Evolutionary conservation across 2,329 filamentous ascomycete species (phyloP).

Genomic region (Botryotinia globosa): DNA sequence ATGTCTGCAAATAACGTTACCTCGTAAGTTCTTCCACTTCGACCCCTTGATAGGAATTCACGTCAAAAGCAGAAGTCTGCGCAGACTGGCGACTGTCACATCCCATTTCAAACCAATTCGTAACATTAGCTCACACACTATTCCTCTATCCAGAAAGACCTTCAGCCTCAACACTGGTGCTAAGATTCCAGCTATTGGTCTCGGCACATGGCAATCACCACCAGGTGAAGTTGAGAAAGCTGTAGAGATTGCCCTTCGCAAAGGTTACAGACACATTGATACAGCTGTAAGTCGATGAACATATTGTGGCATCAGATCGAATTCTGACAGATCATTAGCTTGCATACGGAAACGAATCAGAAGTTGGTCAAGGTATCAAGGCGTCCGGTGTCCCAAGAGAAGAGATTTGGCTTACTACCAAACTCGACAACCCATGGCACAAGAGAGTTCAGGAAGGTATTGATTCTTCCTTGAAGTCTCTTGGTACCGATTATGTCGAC

Average conservation of each 20-base stretch:
- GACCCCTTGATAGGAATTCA: constrained; percentile 24
- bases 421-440: constrained; percentile 79
- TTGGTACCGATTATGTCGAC: constrained; percentile 65
- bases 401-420: constrained; percentile 73
- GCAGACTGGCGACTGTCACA: constrained; percentile 17
- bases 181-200: constrained; percentile 73
- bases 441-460: constrained; percentile 63
- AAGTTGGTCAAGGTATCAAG: constrained; percentile 64
- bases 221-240: constrained; percentile 65
- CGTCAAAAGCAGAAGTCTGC: constrained; percentile 19
- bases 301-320: constrained; percentile 1
- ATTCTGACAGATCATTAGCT: constrained; percentile 39
- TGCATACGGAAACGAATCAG: constrained; percentile 73
- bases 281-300: constrained; percentile 43
- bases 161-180: constrained; percentile 73
- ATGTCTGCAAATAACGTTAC: constrained; percentile 37
- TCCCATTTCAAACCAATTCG: constrained; percentile 14
- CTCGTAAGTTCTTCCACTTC: constrained; percentile 28
- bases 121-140: constrained; percentile 27
- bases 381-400: constrained; percentile 65
- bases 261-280: constrained; percentile 74
- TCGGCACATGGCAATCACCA: constrained; percentile 77
- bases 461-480: constrained; percentile 55
- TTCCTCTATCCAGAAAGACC: constrained; percentile 44
- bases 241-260: constrained; percentile 64